Percentiles rank a stretch among this genome's conserved stretches.
phyloP scores from a whole-genome alignment of 805 yeast genomes.

The Dipodascopsis tothii region DNA sequence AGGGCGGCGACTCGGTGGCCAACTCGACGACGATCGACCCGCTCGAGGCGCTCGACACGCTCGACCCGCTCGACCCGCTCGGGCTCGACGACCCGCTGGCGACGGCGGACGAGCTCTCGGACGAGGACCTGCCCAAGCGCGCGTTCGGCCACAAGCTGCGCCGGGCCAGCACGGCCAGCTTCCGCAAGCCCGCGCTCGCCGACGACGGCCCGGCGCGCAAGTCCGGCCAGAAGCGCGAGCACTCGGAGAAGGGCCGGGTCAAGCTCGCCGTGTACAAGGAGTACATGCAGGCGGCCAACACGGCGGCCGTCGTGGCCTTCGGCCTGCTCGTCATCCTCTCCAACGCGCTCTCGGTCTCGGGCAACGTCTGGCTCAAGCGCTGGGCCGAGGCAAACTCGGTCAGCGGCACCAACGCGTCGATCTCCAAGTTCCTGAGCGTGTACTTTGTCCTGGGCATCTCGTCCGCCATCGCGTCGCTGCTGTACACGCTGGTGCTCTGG shows the following conservation, averaged over 20 bases:
- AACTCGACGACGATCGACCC: background rate
- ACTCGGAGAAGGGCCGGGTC: conserved; percentile 87
- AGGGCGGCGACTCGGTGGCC: conserved; percentile 1
- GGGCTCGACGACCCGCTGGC: conserved; percentile 12
- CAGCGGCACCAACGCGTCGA: conserved; percentile 62
- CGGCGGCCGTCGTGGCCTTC: conserved; percentile 53
- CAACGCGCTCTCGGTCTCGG: conserved; percentile 28
- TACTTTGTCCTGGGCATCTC: conserved; percentile 69
- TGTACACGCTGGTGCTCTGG: conserved; percentile 67
- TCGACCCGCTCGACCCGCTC: conserved; percentile 7
- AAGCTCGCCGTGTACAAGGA: conserved; percentile 75
- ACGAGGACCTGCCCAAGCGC: conserved; percentile 3
- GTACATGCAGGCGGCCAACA: conserved; percentile 83
- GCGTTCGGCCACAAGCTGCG: conserved; percentile 35
- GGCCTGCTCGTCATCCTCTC: conserved; percentile 40
- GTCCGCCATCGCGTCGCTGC: conserved; percentile 50
- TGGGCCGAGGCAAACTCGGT: conserved; percentile 88
- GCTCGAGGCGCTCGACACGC: background rate
- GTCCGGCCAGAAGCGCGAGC: conserved; percentile 46
- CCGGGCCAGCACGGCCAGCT: conserved; percentile 60
- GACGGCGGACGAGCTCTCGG: conserved; percentile 6
- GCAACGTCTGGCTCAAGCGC: conserved; percentile 87
- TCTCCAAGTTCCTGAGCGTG: conserved; percentile 60
- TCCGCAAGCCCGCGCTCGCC: conserved; percentile 31
- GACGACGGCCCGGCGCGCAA: conserved; percentile 20